Evolutionary conservation across 345 rosid genomes (phyloP), one percentile per base, ranked within the genome.

Genomic region (Psidium friedrichsthalianum): DNA sequence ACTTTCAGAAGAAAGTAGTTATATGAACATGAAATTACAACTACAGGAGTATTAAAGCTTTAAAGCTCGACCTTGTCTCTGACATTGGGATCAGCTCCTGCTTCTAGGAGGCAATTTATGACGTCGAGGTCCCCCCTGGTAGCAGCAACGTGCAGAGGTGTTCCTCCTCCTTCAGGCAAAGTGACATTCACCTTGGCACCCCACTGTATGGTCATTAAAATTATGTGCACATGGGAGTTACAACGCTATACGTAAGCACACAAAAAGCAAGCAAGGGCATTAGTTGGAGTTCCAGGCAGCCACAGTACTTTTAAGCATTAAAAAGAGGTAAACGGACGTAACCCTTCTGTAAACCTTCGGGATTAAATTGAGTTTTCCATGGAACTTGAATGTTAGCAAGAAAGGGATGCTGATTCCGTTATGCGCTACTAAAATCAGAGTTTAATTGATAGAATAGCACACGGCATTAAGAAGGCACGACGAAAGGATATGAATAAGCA

Each of bases 131-230:
- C 91, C 84, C 97, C 99, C 82, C 56, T 84, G 87, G 93, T 94
- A 80, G 98, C 97, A 10, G 99, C 98, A 88, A 94, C 92, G 69
- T 96, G 98, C 93, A 96, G 90, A 13, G 98, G 97, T 80, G 98
- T 95, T 84, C 95, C 96, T 85, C 98, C 98, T 88, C 98, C 96
- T n/a, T 97, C 96, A 87, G 98, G 24, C 2, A 2, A 94, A 86
- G 85, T 85, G 82, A 93, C 86, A 84, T 96, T 95, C 61, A 92
- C 98, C 58, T 93, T 90, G 57, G 96, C 98, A 88, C 96, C 98
- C 16, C 92, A 95, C 98, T 96, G 91, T 88, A 88, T 40, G 86
- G 55, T 59, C 22, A 42, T 21, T 84, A 53, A 74, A 85, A 55
- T 85, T 58, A 57, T 4, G 47, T 36, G 78, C 78, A 69, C 25